Percentiles rank a stretch among this genome's conserved stretches.
Conservation (phyloP, 352 stramenopile species). For the Pythium scleroteichum region DNA sequence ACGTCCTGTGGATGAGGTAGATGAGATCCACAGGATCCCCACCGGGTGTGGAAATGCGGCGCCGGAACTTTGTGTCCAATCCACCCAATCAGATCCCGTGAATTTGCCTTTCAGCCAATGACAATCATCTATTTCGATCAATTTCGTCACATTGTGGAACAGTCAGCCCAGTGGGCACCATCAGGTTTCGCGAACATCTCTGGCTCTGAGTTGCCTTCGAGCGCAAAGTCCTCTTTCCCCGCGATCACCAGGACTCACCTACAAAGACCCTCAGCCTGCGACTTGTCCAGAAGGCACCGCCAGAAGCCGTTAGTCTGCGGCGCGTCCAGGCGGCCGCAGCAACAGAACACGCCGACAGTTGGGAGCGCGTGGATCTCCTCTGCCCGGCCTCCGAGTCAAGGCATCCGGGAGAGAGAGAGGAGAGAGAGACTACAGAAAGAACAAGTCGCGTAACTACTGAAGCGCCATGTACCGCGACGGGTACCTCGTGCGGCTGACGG, state of each 20-base stretch:
- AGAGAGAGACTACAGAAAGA: neutral
- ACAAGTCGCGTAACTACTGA: too few relatives aligned
- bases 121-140: neutral
- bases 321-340: too few relatives aligned
- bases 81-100: neutral
- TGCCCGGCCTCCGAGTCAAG: neutral
- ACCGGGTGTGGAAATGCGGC: neutral
- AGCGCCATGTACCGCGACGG: conserved; percentile 79
- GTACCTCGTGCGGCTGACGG: conserved; percentile 70
- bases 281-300: too few relatives aligned
- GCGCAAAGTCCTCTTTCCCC: too few relatives aligned
- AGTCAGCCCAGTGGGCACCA: conserved; percentile 1
- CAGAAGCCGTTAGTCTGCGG: too few relatives aligned
- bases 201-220: conserved; percentile 19
- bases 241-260: too few relatives aligned
- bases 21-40: neutral
- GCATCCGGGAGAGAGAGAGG: neutral
- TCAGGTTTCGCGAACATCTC: conserved; percentile 18
- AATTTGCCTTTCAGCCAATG: conserved; percentile 15
- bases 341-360: neutral
- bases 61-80: neutral
- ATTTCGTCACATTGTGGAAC: conserved; percentile 21
- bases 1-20: neutral
- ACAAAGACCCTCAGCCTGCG: neutral
- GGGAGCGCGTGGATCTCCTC: too few relatives aligned